Evolutionary conservation across 495 filamentous ascomycete genomes (phyloP), one percentile per base, ranked within the genome.

Genomic region (Penicillium robsamsonii): DNA sequence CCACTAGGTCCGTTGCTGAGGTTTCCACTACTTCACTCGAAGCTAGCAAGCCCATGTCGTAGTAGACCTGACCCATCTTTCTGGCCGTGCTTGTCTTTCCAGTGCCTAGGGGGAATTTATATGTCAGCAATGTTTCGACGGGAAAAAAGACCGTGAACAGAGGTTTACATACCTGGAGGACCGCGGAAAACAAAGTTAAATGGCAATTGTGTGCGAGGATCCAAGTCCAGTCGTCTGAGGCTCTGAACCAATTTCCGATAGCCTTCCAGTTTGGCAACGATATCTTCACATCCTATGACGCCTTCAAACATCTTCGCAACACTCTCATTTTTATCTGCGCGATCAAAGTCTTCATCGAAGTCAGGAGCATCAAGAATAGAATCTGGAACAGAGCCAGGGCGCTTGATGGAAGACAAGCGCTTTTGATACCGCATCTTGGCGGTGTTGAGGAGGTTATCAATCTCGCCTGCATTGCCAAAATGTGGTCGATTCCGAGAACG

Each of bases 81-180:
- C 76, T 69, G 0, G 89, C 89, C 0, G 86, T 89, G 0, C 78
- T 84, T 0, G 89, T 90, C 60, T 92, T 92, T 12, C 89, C 89
- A 4, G 88, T 90, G 1, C 88, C 84, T 84, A 49, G 10, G 38
- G 17, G 47, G 4, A n/a, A 5, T 9, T 41, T 37, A 9, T 5
- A 42, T 22, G 42, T 33, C 7, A 55, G 13, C 27, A 18, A 50
- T 25, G 5, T 33, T 33, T 42, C n/a, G 30, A 5, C 22, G 17
- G 20, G 44, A 45, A 3, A 22, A 12, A 38, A 20, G 12, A 18
- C 12, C 18, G 13, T 17, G 31, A 31, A 35, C 15, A 17, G 30
- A 43, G 47, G 27, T 37, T 46, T 33, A 30, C 25, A 5, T 69
- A 84, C 83, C 83, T 54, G 85, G 83, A 22, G 85, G 84, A 0